Base-by-base conservation (phyloP, 2,329 filamentous ascomycete genomes). In the Phyllosticta citrichinensis region DNA sequence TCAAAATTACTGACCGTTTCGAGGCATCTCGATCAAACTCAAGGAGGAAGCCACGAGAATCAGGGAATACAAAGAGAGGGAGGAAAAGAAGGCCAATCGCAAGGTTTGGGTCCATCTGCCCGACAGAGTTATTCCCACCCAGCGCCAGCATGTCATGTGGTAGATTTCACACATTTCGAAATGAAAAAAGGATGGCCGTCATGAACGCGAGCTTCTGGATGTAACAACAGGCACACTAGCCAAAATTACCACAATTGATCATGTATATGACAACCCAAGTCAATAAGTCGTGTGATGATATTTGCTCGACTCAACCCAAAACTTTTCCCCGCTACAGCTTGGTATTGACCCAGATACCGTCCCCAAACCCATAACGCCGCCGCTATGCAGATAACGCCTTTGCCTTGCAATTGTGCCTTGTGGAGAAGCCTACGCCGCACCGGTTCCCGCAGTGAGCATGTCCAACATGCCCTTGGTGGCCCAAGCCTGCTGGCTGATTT, bases 41-140 rank as follows among this genome's bases (percentile, higher is more conserved):
- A 99, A 97, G 78, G 94, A 99, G 73, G 92, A 97, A 74, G 88
- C 88, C 74, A 96, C 94, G 5, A 82, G 91, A 60, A 86, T 97
- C 69, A 84, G 94, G 63, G 82, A 91, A 71, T 84, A 87, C 69
- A 80, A 89, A 62, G 91, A 97, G 70, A 84, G 86, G 62, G 81
- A 90, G 71, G 85, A 85, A 66, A 93, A 90, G 79, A 82, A 88
- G 73, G 80, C 83, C 60, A 86, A 86, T 69, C 83, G 86, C 63
- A 89, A 89, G 65, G 85, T 93, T 17, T 97, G 93, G 93, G 83
- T 88, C 12, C 90, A 92, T 68, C 78, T 97, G 58, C 93, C 93
- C 8, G 90, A 97, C 74, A 85, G 92, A 64, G 89, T 88, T 6
- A 81, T 99, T 60, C 87, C 87, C 64, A 86, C 86, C 40, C 92